phyloP scores from a whole-genome alignment of 2,329 filamentous ascomycete species.

The Trichoderma lentiforme region DNA sequence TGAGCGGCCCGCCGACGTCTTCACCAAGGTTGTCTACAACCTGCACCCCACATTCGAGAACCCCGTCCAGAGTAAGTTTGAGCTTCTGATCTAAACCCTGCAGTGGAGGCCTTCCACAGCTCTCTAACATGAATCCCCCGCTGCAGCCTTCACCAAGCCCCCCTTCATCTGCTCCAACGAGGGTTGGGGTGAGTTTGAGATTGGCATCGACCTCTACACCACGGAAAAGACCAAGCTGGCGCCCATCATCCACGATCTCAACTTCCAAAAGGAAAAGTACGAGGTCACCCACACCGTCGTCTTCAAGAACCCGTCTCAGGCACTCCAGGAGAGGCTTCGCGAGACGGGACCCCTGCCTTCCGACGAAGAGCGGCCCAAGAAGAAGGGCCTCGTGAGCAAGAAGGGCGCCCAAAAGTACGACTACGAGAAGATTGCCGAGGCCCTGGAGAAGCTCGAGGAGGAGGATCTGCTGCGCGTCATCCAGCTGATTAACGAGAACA shows the following conservation, averaged over 20 bases:
- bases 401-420: conserved; percentile 75
- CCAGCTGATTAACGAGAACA: conserved; percentile 97
- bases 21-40: conserved; percentile 89
- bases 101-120: not conserved
- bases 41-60: conserved; percentile 92
- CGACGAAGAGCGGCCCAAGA: conserved; percentile 60
- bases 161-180: conserved; percentile 91
- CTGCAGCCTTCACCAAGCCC: conserved; percentile 70
- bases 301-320: conserved; percentile 90
- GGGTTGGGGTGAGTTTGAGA: conserved; percentile 98
- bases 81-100: not conserved
- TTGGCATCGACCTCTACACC: conserved; percentile 78
- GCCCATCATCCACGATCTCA: conserved; percentile 77
- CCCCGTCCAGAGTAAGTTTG: conserved; percentile 73
- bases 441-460: conserved; percentile 81
- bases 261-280: conserved; percentile 80
- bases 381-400: conserved; percentile 64
- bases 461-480: conserved; percentile 93
- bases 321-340: conserved; percentile 73
- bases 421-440: conserved; percentile 95
- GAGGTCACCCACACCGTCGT: conserved; percentile 76
- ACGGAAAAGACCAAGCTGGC: conserved; percentile 83
- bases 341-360: conserved; percentile 84
- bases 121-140: not conserved
- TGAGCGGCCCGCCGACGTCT: conserved; percentile 76